Evolutionary conservation across 2,329 filamentous ascomycete genomes (phyloP), one percentile per base, ranked within the genome.

Genomic region (Penicillium sp.): DNA sequence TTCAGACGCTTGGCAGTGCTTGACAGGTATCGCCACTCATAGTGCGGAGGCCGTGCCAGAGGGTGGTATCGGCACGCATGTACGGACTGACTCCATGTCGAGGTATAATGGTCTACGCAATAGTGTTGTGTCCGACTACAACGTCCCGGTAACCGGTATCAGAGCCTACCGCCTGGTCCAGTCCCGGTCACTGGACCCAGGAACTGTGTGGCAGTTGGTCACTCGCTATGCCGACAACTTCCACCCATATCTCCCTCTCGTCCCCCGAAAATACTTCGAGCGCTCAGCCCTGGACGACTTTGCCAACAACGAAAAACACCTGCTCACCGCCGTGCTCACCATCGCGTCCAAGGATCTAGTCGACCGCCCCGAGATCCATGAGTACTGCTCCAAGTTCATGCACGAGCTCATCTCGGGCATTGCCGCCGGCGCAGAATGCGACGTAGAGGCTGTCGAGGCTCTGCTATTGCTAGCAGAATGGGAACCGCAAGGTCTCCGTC

Each of bases 311-410:
- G 88, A 91, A 69, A 86, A 84, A 33, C 86, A 91, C 69, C 79
- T 92, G 0, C 80, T 91, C 16, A 91, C 89, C 0, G 88, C 89
- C 0, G 85, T 91, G 2, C 78, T 92, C 4, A 88, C 88, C 1
- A 88, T 92, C 52, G 86, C 88, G 4, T 89, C 89, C 7, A 89
- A 90, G 73, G 88, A 92, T 68, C 77, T 90, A n/a, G 81, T 84
- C 1, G 82, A 88, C 6, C 85, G 88, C 67, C 83, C 85, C 2
- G 80, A 84, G 49, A 83, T 89, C 0, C 88, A 90, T 66, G 85
- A 86, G 64, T 82, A 85, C 43, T 90, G 88, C 70, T 86, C 88
- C 22, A 84, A 85, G 58, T 85, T 91, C 65, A 91, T 91, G 87
- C 87, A 90, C 66, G 82, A 82, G 33, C 78, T 91, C 16, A 85